phyloP scores from a whole-genome alignment of 2,329 filamentous ascomycete species.

The Beauveria sp. region DNA sequence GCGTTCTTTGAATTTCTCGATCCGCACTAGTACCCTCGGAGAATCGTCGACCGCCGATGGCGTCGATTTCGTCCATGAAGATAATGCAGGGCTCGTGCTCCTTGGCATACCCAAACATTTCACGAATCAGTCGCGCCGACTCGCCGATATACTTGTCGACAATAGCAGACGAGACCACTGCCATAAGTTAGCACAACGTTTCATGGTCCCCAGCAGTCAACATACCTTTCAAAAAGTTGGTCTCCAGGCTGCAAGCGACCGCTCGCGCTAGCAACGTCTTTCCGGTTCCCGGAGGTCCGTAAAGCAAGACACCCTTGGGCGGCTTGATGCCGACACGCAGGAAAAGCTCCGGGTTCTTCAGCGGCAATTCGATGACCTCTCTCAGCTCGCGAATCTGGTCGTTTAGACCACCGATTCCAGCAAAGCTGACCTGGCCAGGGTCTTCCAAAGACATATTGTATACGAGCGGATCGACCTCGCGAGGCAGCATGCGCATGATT shows the following conservation, averaged over 20 bases:
- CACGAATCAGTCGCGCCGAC: slow-evolving; percentile 90
- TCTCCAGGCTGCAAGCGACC: slow-evolving; percentile 92
- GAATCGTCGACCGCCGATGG: slow-evolving; percentile 93
- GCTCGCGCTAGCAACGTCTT: slow-evolving; percentile 93
- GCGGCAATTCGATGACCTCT: slow-evolving; percentile 93
- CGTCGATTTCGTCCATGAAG: slow-evolving; percentile 99
- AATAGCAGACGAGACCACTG: slow-evolving; percentile 96
- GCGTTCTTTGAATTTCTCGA: slow-evolving; percentile 93
- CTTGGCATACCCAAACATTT: slow-evolving; percentile 99
- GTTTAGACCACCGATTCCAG: slow-evolving; percentile 93
- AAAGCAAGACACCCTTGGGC: slow-evolving; percentile 92
- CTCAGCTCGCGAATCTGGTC: slow-evolving; percentile 96
- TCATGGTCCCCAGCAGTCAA: slow-evolving; percentile 5
- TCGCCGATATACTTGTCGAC: slow-evolving; percentile 99
- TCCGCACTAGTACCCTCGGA: slow-evolving; percentile 96
- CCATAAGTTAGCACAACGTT: slow-evolving; percentile 4
- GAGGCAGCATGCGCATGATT: slow-evolving; percentile 98
- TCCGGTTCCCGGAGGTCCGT: slow-evolving; percentile 92
- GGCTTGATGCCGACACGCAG: slow-evolving; percentile 96
- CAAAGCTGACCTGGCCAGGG: slow-evolving; percentile 95
- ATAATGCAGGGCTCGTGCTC: slow-evolving; percentile 99
- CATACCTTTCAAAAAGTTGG: slow-evolving; percentile 93
- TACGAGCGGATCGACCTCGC: slow-evolving; percentile 95
- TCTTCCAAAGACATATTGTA: slow-evolving; percentile 99
- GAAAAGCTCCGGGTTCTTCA: slow-evolving; percentile 99